A percentile compares a stretch with the other conserved stretches of the same genome.
These are phyloP conservation scores for Aspergillus sp. DNA, from an alignment of 2,329 filamentous ascomycete species.

Conservation along the genomic window DNA sequence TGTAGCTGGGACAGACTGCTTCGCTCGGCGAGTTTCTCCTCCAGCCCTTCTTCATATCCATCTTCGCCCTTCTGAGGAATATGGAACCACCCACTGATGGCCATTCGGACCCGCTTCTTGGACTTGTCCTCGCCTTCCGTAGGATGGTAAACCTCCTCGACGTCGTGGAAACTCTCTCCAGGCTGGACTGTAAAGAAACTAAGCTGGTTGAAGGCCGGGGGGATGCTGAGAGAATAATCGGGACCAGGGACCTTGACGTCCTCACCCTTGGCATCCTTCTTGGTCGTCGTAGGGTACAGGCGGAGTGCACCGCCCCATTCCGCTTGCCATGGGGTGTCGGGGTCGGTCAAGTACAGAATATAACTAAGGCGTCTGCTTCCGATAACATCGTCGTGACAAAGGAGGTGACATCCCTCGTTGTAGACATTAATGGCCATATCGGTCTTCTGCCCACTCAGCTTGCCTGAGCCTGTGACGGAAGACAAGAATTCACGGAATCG, in stretches of 20 bases:
- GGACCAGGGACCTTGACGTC: constrained; percentile 77
- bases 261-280: constrained; percentile 67
- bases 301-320: constrained; percentile 92
- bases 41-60: constrained; percentile 82
- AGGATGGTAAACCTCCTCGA: constrained; percentile 91
- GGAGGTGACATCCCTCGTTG: constrained; percentile 88
- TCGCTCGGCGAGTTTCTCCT: constrained; percentile 83
- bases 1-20: constrained; percentile 92
- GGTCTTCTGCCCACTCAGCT: constrained; percentile 88
- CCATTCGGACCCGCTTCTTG: constrained; percentile 76
- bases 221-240: constrained; percentile 77
- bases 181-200: constrained; percentile 98
- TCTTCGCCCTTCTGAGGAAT: constrained; percentile 94
- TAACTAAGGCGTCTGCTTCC: constrained; percentile 95
- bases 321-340: constrained; percentile 83
- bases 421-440: constrained; percentile 99
- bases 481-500: constrained; percentile 88
- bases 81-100: constrained; percentile 98
- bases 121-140: constrained; percentile 59
- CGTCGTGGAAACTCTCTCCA: constrained; percentile 98
- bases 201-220: constrained; percentile 94
- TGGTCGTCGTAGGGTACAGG: constrained; percentile 72
- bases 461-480: constrained; percentile 79
- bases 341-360: constrained; percentile 92
- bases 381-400: constrained; percentile 98